Base-by-base conservation (phyloP, 176 grass and related monocot genomes). In the Poa pratensis region DNA sequence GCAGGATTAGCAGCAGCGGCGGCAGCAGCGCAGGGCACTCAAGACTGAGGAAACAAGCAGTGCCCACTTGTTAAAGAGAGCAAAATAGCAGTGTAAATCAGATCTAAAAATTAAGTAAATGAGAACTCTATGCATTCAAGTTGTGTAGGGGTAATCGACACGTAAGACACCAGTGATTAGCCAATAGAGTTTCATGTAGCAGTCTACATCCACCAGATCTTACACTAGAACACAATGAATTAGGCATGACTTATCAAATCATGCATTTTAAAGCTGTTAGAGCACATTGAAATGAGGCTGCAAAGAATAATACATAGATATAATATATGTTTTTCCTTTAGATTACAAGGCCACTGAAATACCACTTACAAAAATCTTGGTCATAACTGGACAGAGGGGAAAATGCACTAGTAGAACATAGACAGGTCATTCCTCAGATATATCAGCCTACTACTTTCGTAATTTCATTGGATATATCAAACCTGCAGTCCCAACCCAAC, bases 21-120 rank as follows among this genome's bases (percentile, higher is more conserved):
- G 42, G 88, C 78, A 17, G 68, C 73, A 73, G 73, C 43, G 54
- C 52, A 72, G 64, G 26, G 78, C 53, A 77, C n/a, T 77, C 78
- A 86, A 73, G 49, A 88, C 90, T 91, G 90, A 78, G 82, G 78
- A 88, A 91, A 92, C 79, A 88, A 92, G 26, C 65, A 88, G 86
- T 79, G 83, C 30, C 78, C 73, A 78, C 72, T 82, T 86, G 86
- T 88, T 79, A 92, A 88, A 9, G 35, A 88, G 42, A 83, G 83
- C 83, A 87, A 87, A 79, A 87, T 51, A 43, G 14, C 60, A 84
- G 12, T 60, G 30, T 35, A 76, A 74, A 85, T 73, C 51, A 88
- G 17, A 78, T 30, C 32, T 59, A 46, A 18, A 83, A 69, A 79
- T 16, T 58, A 79, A 80, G 75, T 66, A 60, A 59, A 4, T 55